These are phyloP conservation scores for Exophiala bonariae DNA, from an alignment of 2,329 filamentous ascomycete genomes.

Conservation along the genomic window DNA sequence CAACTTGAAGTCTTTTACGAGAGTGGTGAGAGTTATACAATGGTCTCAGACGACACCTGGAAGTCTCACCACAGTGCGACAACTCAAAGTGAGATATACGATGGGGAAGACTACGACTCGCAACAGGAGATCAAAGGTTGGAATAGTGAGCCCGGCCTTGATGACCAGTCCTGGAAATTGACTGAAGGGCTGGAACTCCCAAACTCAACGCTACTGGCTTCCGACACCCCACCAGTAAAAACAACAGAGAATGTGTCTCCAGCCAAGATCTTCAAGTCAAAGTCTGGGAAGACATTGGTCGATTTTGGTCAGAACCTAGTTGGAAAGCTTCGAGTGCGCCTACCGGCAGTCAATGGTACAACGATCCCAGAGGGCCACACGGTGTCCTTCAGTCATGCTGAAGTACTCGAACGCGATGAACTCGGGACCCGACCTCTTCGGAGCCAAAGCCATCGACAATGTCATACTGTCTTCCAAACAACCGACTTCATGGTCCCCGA, in stretches of 20 bases:
- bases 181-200: constrained; percentile 36
- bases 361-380: constrained; percentile 18
- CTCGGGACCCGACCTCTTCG: constrained; percentile 46
- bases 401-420: constrained; percentile 54
- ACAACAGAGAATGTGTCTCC: constrained; percentile 33
- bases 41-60: constrained; percentile 31
- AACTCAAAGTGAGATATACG: constrained; percentile 47
- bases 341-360: constrained; percentile 13
- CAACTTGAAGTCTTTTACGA: constrained; percentile 31
- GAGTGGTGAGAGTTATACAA: constrained; percentile 11
- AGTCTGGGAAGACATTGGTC: constrained; percentile 50
- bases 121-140: constrained; percentile 35
- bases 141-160: constrained; percentile 32
- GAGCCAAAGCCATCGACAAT: constrained; percentile 44
- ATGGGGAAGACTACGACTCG: constrained; percentile 55
- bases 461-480: constrained; percentile 35
- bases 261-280: constrained; percentile 32
- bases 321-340: constrained; percentile 46
- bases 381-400: constrained; percentile 51
- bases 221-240: constrained; percentile 48
- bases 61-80: constrained; percentile 25
- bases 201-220: constrained; percentile 38
- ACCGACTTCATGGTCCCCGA: constrained; percentile 43
- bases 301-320: constrained; percentile 63
- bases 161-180: constrained; percentile 31